Conservation (phyloP, 2,329 filamentous ascomycete genomes). For the Aspergillus pseudoterreus region DNA sequence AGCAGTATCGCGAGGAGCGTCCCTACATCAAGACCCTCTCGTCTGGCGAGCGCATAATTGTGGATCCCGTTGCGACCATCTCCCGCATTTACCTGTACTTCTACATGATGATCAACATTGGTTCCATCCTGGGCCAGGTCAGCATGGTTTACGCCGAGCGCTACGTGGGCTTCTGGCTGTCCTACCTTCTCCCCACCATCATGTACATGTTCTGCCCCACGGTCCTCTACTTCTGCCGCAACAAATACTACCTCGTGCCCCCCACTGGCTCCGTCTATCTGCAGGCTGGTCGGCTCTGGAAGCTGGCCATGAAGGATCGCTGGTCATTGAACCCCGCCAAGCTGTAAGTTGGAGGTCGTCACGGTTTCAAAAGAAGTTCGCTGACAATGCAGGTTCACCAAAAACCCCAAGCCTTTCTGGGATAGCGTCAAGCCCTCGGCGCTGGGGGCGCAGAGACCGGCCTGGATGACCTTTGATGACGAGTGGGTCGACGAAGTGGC, state of each 20-base stretch:
- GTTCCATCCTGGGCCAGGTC: slow-evolving; percentile 59
- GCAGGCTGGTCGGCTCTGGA: slow-evolving; percentile 62
- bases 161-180: slow-evolving; percentile 72
- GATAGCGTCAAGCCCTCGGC: slow-evolving; percentile 30
- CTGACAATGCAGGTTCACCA: slow-evolving; percentile 14
- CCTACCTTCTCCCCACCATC: slow-evolving; percentile 64
- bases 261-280: slow-evolving; percentile 69
- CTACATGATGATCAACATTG: slow-evolving; percentile 68
- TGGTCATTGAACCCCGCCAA: slow-evolving; percentile 59
- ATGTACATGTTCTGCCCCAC: slow-evolving; percentile 62
- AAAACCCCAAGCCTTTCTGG: slow-evolving; percentile 20
- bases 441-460: slow-evolving; percentile 21
- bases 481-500: slow-evolving; percentile 76
- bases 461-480: slow-evolving; percentile 74
- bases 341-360: slow-evolving; percentile 41
- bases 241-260: slow-evolving; percentile 60
- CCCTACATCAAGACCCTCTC: slow-evolving; percentile 55
- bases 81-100: slow-evolving; percentile 67
- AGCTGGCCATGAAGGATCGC: slow-evolving; percentile 60
- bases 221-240: slow-evolving; percentile 58
- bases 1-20: slow-evolving; percentile 61
- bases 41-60: slow-evolving; percentile 64
- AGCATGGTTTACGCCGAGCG: slow-evolving; percentile 72
- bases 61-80: slow-evolving; percentile 66
- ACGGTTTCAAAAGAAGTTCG: not conserved